Evolutionary conservation across 2,329 filamentous ascomycete species (phyloP).

Genomic region (Cytospora piceicola): DNA sequence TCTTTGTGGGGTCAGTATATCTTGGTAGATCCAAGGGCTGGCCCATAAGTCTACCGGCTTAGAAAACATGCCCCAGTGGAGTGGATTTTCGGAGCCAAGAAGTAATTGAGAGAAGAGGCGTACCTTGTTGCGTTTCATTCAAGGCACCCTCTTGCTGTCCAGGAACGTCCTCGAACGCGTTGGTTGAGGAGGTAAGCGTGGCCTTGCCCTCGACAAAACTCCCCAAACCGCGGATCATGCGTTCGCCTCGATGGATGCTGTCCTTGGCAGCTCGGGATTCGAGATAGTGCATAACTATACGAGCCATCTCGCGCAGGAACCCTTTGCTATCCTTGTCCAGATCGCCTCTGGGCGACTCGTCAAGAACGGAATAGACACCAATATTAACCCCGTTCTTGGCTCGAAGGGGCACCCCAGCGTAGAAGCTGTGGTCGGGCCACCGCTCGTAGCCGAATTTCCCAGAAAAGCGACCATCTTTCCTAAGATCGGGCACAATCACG

Average conservation of each 20-base stretch:
- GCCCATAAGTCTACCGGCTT: background rate
- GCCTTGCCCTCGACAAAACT: constrained; percentile 33
- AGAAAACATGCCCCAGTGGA: background rate
- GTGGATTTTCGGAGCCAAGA: background rate
- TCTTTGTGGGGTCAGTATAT: background rate
- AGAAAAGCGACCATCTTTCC: constrained; percentile 21
- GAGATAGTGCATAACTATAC: constrained; percentile 36
- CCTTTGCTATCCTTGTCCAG: constrained; percentile 29
- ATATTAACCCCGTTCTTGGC: constrained; percentile 25
- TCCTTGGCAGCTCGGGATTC: constrained; percentile 34
- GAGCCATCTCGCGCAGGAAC: constrained; percentile 35
- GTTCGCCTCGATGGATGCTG: constrained; percentile 34
- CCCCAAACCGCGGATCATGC: constrained; percentile 35
- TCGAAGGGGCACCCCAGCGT: constrained; percentile 28
- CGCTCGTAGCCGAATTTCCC: background rate
- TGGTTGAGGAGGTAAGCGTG: constrained; percentile 1
- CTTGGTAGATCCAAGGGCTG: background rate
- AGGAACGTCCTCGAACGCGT: constrained; percentile 10
- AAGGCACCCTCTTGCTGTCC: constrained; percentile 16
- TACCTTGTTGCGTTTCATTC: constrained; percentile 19
- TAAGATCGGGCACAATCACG: constrained; percentile 21
- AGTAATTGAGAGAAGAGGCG: background rate
- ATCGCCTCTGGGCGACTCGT: constrained; percentile 9
- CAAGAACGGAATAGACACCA: constrained; percentile 21
- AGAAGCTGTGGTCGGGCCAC: constrained; percentile 18